A percentile compares a stretch with the other conserved stretches of the same genome.
Evolutionary conservation across 805 yeast genomes (phyloP).

Genomic region (Kuraishia piskuri): DNA sequence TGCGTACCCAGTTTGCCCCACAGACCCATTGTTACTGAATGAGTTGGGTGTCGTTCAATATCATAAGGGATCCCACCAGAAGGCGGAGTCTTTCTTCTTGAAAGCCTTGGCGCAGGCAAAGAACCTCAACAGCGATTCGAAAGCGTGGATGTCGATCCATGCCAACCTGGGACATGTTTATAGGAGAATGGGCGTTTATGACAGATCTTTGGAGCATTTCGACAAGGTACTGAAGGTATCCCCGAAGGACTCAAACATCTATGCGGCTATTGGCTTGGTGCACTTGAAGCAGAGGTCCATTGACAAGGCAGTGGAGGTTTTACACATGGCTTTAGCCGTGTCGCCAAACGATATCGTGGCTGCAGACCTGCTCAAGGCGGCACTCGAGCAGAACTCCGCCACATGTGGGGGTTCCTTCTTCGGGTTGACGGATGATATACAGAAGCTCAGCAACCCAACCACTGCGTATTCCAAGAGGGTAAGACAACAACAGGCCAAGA

Average conservation of each 20-base stretch:
- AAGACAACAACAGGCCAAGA: background rate
- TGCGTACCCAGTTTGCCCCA: slow-evolving; percentile 68
- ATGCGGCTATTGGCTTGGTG: slow-evolving; percentile 80
- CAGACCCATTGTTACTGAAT: slow-evolving; percentile 82
- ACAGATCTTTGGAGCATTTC: slow-evolving; percentile 68
- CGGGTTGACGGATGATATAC: slow-evolving; percentile 15
- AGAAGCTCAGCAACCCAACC: slow-evolving; percentile 19
- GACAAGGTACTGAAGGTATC: slow-evolving; percentile 64
- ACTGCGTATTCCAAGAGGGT: slow-evolving; percentile 12
- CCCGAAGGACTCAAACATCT: slow-evolving; percentile 59
- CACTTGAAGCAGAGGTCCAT: slow-evolving; percentile 60
- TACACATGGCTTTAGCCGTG: slow-evolving; percentile 77
- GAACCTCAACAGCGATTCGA: slow-evolving; percentile 70
- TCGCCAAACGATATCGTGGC: slow-evolving; percentile 81
- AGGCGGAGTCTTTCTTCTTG: slow-evolving; percentile 62
- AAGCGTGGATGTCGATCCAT: slow-evolving; percentile 79
- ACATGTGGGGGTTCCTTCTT: slow-evolving; percentile 15
- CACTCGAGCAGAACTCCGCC: slow-evolving; percentile 44
- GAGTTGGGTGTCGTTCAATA: slow-evolving; percentile 91
- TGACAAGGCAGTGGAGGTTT: slow-evolving; percentile 59
- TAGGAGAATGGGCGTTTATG: slow-evolving; percentile 51
- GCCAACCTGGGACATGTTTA: slow-evolving; percentile 86
- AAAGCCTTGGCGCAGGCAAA: slow-evolving; percentile 67
- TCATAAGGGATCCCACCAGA: slow-evolving; percentile 56
- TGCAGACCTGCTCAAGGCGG: slow-evolving; percentile 69